Evolutionary conservation across 2,329 filamentous ascomycete genomes (phyloP).

Genomic region (Pezicula radicicola): DNA sequence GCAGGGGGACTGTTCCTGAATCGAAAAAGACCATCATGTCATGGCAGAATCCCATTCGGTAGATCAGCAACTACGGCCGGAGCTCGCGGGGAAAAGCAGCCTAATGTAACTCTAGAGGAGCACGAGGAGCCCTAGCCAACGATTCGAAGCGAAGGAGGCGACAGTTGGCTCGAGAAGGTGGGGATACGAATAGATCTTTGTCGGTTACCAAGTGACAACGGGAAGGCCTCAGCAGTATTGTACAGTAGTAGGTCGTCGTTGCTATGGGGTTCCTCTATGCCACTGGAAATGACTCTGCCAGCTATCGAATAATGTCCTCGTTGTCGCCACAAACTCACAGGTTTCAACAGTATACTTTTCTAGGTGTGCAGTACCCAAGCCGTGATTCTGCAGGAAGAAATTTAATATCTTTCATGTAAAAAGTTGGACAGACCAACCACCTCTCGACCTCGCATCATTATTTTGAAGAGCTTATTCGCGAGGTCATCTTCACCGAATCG

Average conservation of each 20-base stretch:
- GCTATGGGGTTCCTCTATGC: no score
- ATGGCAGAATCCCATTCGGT: neutral
- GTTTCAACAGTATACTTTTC: no score
- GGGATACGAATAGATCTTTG: neutral
- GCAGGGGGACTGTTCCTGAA: constrained; percentile 3
- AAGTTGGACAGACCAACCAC: neutral
- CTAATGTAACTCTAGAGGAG: neutral
- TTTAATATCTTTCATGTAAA: neutral
- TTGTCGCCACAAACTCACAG: no score
- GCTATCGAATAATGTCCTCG: no score
- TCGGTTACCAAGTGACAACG: neutral
- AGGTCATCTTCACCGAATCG: neutral
- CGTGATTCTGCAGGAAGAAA: no score
- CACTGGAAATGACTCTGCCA: no score
- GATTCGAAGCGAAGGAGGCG: no score
- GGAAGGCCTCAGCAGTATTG: no score
- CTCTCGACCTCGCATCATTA: neutral
- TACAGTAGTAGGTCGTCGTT: no score
- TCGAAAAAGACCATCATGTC: constrained; percentile 1
- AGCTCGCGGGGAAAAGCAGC: neutral
- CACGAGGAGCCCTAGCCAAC: neutral
- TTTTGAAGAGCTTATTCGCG: no score
- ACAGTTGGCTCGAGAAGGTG: neutral
- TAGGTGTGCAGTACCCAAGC: no score
- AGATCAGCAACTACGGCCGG: neutral